These are phyloP conservation scores for Lyophyllum semitale DNA, from an alignment of 768 basidiomycete species.

Conservation along the genomic window DNA sequence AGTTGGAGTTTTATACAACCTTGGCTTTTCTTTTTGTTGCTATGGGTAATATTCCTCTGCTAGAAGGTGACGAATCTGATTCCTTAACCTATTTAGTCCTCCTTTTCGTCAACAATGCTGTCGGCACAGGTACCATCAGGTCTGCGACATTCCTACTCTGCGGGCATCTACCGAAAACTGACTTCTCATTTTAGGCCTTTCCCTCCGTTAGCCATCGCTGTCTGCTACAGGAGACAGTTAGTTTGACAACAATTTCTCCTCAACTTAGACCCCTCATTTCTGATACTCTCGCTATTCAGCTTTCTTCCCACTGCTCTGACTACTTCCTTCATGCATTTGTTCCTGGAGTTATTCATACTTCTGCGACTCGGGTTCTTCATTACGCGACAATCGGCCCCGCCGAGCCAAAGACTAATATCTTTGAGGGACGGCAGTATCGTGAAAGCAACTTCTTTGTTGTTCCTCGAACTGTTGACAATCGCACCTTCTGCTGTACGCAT, in stretches of 20 bases:
- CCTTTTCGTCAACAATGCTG: slow-evolving; percentile 13
- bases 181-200: background rate
- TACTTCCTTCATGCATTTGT: slow-evolving; percentile 8
- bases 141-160: background rate
- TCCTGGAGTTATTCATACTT: slow-evolving; percentile 8
- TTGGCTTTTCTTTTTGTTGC: slow-evolving; percentile 6
- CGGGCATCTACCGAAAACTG: background rate
- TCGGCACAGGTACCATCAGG: slow-evolving; percentile 12
- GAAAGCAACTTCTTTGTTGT: slow-evolving; percentile 11
- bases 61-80: background rate
- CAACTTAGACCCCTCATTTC: too few relatives aligned
- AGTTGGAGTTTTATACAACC: slow-evolving; percentile 7
- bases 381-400: background rate
- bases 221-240: slow-evolving; percentile 18
- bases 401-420: background rate
- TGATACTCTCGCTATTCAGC: background rate
- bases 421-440: slow-evolving; percentile 9
- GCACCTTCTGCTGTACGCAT: slow-evolving; percentile 13
- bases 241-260: background rate
- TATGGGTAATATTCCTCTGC: slow-evolving; percentile 4
- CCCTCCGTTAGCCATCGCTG: background rate
- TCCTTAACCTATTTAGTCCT: slow-evolving; percentile 4
- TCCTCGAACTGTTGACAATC: slow-evolving; percentile 13
- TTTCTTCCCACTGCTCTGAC: slow-evolving; percentile 15
- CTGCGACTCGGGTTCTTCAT: slow-evolving; percentile 6